Conservation (phyloP, 192 early-diverging fungal species). For the Coemansia sp. region DNA sequence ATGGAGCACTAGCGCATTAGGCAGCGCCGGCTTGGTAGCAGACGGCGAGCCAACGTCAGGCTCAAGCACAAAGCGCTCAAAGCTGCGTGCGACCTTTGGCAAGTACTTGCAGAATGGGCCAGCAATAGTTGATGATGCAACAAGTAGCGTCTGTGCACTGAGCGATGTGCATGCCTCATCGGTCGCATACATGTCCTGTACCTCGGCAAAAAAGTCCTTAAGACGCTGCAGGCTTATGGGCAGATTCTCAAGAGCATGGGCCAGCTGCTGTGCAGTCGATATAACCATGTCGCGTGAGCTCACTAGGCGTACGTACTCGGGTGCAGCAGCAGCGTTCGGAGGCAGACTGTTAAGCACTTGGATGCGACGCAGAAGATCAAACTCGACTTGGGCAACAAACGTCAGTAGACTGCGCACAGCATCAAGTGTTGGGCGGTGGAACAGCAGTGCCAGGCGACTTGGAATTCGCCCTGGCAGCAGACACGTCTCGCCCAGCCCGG, state of each 20-base stretch:
- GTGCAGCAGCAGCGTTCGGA: slow-evolving; percentile 25
- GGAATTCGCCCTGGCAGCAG: slow-evolving; percentile 39
- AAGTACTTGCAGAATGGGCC: slow-evolving; percentile 47
- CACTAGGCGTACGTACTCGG: slow-evolving; percentile 31
- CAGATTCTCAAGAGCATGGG: slow-evolving; percentile 49
- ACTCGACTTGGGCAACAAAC: slow-evolving; percentile 36
- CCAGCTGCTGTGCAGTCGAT: slow-evolving; percentile 47
- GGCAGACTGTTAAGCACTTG: slow-evolving; percentile 37
- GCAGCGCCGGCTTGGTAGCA: slow-evolving; percentile 23
- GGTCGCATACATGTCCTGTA: slow-evolving; percentile 39
- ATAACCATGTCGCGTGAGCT: slow-evolving; percentile 40
- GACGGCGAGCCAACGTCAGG: slow-evolving; percentile 19
- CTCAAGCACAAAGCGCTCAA: slow-evolving; percentile 44
- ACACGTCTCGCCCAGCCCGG: slow-evolving; percentile 6
- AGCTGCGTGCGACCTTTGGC: slow-evolving; percentile 42
- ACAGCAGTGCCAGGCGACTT: slow-evolving; percentile 40
- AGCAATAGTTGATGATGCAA: slow-evolving; percentile 36
- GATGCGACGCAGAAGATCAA: slow-evolving; percentile 33
- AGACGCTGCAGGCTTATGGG: slow-evolving; percentile 46
- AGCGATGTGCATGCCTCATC: slow-evolving; percentile 43
- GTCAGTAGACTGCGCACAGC: slow-evolving; percentile 45
- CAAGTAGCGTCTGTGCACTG: slow-evolving; percentile 37
- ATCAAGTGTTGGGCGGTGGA: slow-evolving; percentile 48
- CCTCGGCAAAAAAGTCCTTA: slow-evolving; percentile 45
- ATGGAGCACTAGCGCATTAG: slow-evolving; percentile 48